Evolutionary conservation across 805 yeast genomes (phyloP).

Genomic region (Candida coleopterorum): DNA sequence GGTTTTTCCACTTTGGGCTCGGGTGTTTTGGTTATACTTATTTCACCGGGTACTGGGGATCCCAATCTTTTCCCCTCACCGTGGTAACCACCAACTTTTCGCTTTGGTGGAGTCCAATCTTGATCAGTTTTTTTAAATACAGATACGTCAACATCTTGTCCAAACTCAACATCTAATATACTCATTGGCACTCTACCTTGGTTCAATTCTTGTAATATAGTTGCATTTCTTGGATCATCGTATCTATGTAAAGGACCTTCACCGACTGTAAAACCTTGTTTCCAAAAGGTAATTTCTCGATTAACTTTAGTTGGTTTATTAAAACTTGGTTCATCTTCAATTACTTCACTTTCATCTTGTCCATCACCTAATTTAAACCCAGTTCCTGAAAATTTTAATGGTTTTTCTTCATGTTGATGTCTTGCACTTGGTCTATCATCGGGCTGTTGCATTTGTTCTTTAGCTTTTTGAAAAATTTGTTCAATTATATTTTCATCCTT

Average conservation of each 20-base stretch:
- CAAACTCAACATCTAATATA: constrained; percentile 74
- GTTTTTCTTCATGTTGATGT: constrained; percentile 16
- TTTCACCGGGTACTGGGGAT: constrained; percentile 79
- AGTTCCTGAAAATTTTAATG: constrained; percentile 41
- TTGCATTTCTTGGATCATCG: constrained; percentile 87
- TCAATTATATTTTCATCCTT: constrained; percentile 46
- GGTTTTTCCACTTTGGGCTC: constrained; percentile 16
- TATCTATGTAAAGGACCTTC: constrained; percentile 83
- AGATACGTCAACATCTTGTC: constrained; percentile 90
- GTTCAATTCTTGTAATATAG: constrained; percentile 72
- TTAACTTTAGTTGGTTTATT: constrained; percentile 56
- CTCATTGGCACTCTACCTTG: constrained; percentile 89
- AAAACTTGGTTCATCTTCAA: constrained; percentile 58
- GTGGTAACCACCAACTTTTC: constrained; percentile 56
- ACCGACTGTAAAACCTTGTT: constrained; percentile 92
- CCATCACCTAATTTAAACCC: constrained; percentile 52
- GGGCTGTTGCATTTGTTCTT: constrained; percentile 38
- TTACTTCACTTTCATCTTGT: constrained; percentile 30
- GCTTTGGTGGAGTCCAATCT: constrained; percentile 68
- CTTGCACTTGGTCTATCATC: constrained; percentile 32
- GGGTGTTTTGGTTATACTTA: constrained; percentile 28
- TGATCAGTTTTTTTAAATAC: constrained; percentile 81
- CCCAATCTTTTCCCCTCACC: constrained; percentile 88
- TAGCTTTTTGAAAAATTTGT: constrained; percentile 63
- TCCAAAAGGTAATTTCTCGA: constrained; percentile 91